phyloP scores from a whole-genome alignment of 768 basidiomycete species.

The Hemileccinum impolitum region DNA sequence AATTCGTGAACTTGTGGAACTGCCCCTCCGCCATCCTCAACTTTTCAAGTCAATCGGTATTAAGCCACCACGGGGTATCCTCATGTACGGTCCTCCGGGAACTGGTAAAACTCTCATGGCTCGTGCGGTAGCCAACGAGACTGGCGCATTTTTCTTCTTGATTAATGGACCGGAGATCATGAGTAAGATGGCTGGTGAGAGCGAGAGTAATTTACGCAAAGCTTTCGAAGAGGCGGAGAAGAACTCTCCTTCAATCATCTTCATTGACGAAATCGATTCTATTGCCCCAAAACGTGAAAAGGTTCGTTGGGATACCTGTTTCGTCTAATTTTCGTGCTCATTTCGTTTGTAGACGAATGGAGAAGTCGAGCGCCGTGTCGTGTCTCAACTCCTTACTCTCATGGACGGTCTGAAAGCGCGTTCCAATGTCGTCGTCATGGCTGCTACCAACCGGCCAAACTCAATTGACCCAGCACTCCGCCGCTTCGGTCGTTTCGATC shows the following conservation, averaged over 20 bases:
- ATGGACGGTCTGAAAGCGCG: conserved; percentile 99
- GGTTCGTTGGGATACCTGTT: conserved; percentile 37
- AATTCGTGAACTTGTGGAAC: conserved; percentile 97
- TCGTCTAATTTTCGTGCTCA: conserved; percentile 5
- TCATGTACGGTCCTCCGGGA: conserved; percentile 98
- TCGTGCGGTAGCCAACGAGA: conserved; percentile 98
- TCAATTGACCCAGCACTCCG: conserved; percentile 98
- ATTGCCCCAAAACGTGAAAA: conserved; percentile 99
- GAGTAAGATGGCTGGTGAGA: conserved; percentile 99
- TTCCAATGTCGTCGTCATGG: conserved; percentile 99
- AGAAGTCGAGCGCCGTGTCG: conserved; percentile 98
- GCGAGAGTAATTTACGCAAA: conserved; percentile 94
- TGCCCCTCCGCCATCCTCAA: conserved; percentile 97
- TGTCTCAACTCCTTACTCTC: conserved; percentile 95
- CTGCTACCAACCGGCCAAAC: conserved; percentile 97
- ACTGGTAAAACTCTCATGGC: conserved; percentile 99
- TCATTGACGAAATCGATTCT: conserved; percentile 99
- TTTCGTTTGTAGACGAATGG: conserved; percentile 76
- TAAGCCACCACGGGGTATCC: conserved; percentile 98
- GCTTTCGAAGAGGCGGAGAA: conserved; percentile 99
- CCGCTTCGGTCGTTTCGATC: conserved; percentile 98
- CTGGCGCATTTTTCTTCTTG: conserved; percentile 99
- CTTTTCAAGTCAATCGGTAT: conserved; percentile 99
- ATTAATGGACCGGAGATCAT: conserved; percentile 99
- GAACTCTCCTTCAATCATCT: conserved; percentile 99